Base-by-base conservation (phyloP, 2,329 filamentous ascomycete species). In the Monilinia vaccinii-corymbosi region DNA sequence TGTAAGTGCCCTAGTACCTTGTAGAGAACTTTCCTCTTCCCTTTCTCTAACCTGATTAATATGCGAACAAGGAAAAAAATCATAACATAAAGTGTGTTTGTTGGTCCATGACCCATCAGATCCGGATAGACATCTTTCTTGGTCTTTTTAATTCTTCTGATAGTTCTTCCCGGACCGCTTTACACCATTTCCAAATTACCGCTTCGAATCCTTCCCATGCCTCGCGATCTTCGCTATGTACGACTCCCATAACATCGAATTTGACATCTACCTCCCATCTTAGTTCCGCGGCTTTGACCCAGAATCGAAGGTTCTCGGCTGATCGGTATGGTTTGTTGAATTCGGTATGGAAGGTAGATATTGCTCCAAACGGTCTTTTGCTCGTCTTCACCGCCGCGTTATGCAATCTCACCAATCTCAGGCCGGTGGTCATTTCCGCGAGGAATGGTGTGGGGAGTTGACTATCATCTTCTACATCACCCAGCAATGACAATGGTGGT, bases 231-330 rank as follows among this genome's bases (percentile, higher is more conserved):
- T 73, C 86, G 70, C 86, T 87, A 70, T 92, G 88, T 25, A 96
- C 92, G 9, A 97, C 82, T 32, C 87, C 91, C 74, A 95, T 86
- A 25, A 93, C 90, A 70, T 97, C 91, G 58, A 96, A 80, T 64
- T 87, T 83, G 56, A 97, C 78, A 66, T 88, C 82, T 44, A 92
- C 83, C 74, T 97, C 94, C 86, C 93, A 99, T 59, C 94, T 85
- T 61, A 97, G 79, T 75, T 99, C 92, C 9, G 92, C 91, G 1
- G 93, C 94, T 77, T 99, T 99, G 74, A 89, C 83, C 93, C 94
- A 99, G 78, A 88, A 99, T 45, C 91, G 84, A 63, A 99, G 79
- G 72, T 99, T 99, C 68, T 99, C 94, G 3, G 92, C 91, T 64
- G 87, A 87, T 52, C 94, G 87, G 73, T 99, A 99, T 0, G 94